phyloP scores from a whole-genome alignment of 345 rosid genomes.

The Salix arbutifolia region DNA sequence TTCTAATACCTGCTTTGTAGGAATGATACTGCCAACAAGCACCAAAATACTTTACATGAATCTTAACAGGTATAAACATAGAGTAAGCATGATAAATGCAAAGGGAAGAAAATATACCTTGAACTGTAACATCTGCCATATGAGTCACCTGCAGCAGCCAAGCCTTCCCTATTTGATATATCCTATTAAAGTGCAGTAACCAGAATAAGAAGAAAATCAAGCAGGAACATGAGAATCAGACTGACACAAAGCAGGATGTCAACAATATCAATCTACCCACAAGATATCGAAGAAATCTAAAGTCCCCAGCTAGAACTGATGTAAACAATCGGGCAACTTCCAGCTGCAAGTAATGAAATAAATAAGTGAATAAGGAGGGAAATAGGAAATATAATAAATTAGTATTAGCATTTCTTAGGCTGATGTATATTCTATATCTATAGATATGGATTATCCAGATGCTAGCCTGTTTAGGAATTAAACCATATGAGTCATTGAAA shows the following conservation, averaged over 20 bases:
- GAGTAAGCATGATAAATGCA: slow-evolving; percentile 5
- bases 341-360: slow-evolving; percentile 38
- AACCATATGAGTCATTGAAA: not conserved
- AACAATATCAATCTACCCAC: slow-evolving; percentile 41
- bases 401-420: not conserved
- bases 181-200: slow-evolving; percentile 40
- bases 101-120: slow-evolving; percentile 33
- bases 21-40: slow-evolving; percentile 47
- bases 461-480: not conserved
- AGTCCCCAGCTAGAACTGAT: slow-evolving; percentile 62
- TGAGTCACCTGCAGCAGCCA: slow-evolving; percentile 58
- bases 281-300: slow-evolving; percentile 56
- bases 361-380: not conserved
- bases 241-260: slow-evolving; percentile 1
- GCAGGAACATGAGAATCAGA: not conserved
- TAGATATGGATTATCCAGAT: not conserved
- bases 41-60: slow-evolving; percentile 6
- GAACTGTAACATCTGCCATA: slow-evolving; percentile 49
- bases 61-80: not conserved
- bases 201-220: slow-evolving; percentile 12
- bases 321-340: slow-evolving; percentile 63
- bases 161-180: slow-evolving; percentile 69
- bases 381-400: no score
- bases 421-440: not conserved
- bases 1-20: slow-evolving; percentile 58